A percentile compares a stretch with the other conserved stretches of the same genome.
Conservation (phyloP, 2,329 filamentous ascomycete species). For the Fusarium sp. region DNA sequence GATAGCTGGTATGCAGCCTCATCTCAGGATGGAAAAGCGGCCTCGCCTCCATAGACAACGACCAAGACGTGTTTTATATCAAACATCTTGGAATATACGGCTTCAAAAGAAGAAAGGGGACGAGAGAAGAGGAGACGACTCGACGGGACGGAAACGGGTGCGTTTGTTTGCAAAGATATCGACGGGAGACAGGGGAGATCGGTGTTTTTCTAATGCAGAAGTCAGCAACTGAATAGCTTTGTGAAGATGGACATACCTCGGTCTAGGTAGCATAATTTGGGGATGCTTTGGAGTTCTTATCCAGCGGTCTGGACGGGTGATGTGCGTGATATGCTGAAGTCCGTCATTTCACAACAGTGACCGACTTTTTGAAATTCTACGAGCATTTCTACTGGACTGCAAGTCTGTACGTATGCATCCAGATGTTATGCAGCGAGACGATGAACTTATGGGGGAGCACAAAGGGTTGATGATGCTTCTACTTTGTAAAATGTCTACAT, state of each 20-base stretch:
- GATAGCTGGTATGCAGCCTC: conserved; percentile 38
- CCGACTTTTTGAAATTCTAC: conserved; percentile 29
- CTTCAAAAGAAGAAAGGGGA: conserved; percentile 8
- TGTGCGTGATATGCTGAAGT: conserved; percentile 12
- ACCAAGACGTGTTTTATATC: conserved; percentile 17
- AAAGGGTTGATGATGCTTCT: background rate
- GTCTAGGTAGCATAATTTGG: background rate
- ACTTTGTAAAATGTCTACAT: conserved; percentile 1
- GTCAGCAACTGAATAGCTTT: background rate
- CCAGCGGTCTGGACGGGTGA: conserved; percentile 14
- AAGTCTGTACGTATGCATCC: conserved; percentile 14
- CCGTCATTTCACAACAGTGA: conserved; percentile 14
- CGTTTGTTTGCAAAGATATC: conserved; percentile 9
- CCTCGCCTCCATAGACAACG: conserved; percentile 1
- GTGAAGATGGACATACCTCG: background rate
- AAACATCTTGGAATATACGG: conserved; percentile 12
- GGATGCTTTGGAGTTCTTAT: background rate
- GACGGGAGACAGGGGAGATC: conserved; percentile 12
- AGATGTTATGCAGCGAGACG: conserved; percentile 16
- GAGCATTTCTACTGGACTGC: background rate
- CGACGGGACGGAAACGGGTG: conserved; percentile 30
- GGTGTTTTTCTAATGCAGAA: background rate
- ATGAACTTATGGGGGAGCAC: conserved; percentile 16
- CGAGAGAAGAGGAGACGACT: conserved; percentile 2
- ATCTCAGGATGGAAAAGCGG: conserved; percentile 29